Evolutionary conservation across 768 basidiomycete genomes (phyloP).

Genomic region (Lentinula guzmanii): DNA sequence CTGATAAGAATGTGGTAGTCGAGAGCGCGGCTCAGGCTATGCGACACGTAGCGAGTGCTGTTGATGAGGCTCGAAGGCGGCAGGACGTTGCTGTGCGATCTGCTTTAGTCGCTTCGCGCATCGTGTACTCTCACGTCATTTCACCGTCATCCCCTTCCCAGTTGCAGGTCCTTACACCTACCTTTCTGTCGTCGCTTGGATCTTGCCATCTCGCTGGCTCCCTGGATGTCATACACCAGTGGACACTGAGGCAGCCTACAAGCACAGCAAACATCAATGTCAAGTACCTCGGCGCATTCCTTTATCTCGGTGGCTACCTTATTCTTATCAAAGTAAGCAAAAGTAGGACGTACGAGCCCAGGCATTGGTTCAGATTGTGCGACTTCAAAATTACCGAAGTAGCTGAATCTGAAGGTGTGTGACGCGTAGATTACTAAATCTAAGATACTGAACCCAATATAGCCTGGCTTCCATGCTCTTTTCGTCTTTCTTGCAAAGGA

Average conservation of each 20-base stretch:
- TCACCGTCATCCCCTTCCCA: constrained; percentile 18
- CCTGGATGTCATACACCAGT: constrained; percentile 79
- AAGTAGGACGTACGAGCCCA: constrained; percentile 75
- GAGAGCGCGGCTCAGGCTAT: constrained; percentile 61
- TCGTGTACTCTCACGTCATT: constrained; percentile 33
- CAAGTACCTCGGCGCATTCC: constrained; percentile 86
- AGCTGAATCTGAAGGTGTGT: constrained; percentile 68
- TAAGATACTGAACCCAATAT: neutral
- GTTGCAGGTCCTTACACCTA: constrained; percentile 35
- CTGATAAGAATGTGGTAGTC: constrained; percentile 37
- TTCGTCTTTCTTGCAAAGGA: constrained; percentile 64
- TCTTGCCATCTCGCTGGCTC: constrained; percentile 78
- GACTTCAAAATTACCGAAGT: constrained; percentile 68
- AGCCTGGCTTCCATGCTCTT: constrained; percentile 80
- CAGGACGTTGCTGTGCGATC: constrained; percentile 65
- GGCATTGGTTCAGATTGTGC: constrained; percentile 80
- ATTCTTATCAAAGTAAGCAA: constrained; percentile 84
- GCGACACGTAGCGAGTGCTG: constrained; percentile 68
- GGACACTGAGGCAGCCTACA: constrained; percentile 32
- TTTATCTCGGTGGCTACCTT: constrained; percentile 83
- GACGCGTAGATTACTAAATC: neutral
- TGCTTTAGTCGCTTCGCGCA: constrained; percentile 61
- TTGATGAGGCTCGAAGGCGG: constrained; percentile 73
- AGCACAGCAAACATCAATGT: constrained; percentile 54
- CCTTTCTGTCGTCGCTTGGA: constrained; percentile 73